Conservation (phyloP, 441 rosid genomes). For the Erysimum cheiri region DNA sequence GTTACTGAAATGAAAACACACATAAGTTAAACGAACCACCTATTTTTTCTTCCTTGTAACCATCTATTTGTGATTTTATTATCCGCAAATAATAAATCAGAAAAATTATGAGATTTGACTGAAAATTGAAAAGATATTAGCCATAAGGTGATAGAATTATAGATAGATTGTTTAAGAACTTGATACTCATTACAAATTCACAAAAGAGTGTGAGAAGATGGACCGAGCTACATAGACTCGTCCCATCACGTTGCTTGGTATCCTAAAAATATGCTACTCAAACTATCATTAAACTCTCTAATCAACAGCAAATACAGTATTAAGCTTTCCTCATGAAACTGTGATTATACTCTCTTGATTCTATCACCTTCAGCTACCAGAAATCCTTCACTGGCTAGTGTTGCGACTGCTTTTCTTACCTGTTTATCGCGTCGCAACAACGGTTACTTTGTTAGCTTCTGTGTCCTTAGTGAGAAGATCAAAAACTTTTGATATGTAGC, state of each 20-base stretch:
- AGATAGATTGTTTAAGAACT: neutral
- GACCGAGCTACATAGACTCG: neutral
- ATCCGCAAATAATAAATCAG: too few relatives aligned
- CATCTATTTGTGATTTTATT: too few relatives aligned
- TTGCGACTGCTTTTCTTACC: constrained; percentile 72
- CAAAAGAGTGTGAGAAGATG: constrained; percentile 22
- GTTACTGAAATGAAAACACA: too few relatives aligned
- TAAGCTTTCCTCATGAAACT: neutral
- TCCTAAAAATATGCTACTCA: constrained; percentile 17
- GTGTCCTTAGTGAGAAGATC: neutral
- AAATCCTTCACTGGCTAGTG: constrained; percentile 75
- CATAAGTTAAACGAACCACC: too few relatives aligned
- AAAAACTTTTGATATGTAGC: neutral
- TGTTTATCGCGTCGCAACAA: constrained; percentile 42
- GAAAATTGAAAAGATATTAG: too few relatives aligned
- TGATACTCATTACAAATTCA: constrained; percentile 2
- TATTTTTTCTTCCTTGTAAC: too few relatives aligned
- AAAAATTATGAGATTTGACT: too few relatives aligned
- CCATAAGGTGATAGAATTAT: too few relatives aligned
- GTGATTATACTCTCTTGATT: constrained; percentile 65
- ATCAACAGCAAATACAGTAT: constrained; percentile 1
- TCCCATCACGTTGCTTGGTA: neutral
- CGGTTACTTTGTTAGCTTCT: constrained; percentile 2
- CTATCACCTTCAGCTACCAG: constrained; percentile 71
- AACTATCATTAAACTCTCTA: constrained; percentile 20